phyloP scores from a whole-genome alignment of 2,329 filamentous ascomycete genomes.

The Knufia fluminis region DNA sequence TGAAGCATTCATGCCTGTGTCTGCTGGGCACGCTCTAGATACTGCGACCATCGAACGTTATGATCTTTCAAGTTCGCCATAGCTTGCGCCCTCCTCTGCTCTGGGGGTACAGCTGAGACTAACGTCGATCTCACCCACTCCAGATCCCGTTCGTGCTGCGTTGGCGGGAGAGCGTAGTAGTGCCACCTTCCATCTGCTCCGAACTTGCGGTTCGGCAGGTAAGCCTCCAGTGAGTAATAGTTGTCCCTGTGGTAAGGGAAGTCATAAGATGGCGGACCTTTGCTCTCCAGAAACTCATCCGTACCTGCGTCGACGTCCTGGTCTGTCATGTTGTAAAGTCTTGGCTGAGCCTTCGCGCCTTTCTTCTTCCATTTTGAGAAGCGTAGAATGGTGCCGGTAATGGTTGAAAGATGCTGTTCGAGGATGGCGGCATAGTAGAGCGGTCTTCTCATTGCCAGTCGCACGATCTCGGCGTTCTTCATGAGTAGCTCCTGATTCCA shows the following conservation, averaged over 20 bases:
- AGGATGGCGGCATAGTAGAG: slow-evolving; percentile 19
- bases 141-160: slow-evolving; percentile 20
- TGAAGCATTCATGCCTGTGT: neutral
- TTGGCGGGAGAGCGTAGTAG: slow-evolving; percentile 21
- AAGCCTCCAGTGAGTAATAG: slow-evolving; percentile 21
- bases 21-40: neutral
- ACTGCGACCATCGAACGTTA: slow-evolving; percentile 3
- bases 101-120: neutral
- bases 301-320: slow-evolving; percentile 15
- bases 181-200: slow-evolving; percentile 19
- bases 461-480: slow-evolving; percentile 17
- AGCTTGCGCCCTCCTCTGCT: neutral
- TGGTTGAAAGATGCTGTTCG: slow-evolving; percentile 19
- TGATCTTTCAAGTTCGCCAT: slow-evolving; percentile 1
- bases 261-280: slow-evolving; percentile 19
- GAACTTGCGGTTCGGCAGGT: slow-evolving; percentile 22
- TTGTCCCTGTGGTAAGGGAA: slow-evolving; percentile 22
- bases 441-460: slow-evolving; percentile 14
- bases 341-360: slow-evolving; percentile 15
- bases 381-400: slow-evolving; percentile 19
- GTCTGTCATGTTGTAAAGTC: slow-evolving; percentile 20
- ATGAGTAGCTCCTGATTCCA: slow-evolving; percentile 20
- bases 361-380: slow-evolving; percentile 16
- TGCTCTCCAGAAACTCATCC: slow-evolving; percentile 20
- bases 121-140: slow-evolving; percentile 14